These are phyloP conservation scores for Nemania serpens DNA, from an alignment of 2,329 filamentous ascomycete genomes.

Conservation along the genomic window DNA sequence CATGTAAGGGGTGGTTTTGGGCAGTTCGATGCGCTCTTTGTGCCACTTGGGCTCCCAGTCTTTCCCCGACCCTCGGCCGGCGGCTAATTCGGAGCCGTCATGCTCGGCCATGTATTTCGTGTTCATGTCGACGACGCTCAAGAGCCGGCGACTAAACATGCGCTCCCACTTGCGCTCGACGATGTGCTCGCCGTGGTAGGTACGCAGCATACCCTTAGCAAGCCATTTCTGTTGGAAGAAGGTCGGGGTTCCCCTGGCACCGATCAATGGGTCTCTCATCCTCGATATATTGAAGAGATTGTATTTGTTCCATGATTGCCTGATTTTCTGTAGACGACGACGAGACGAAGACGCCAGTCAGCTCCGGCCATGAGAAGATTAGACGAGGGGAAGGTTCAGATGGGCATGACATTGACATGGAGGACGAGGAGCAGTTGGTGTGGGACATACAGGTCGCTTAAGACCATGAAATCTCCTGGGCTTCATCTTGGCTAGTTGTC, in stretches of 20 bases:
- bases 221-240: constrained; percentile 99
- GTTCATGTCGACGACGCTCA: constrained; percentile 85
- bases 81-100: constrained; percentile 83
- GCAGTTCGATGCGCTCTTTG: neutral
- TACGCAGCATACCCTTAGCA: constrained; percentile 81
- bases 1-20: constrained; percentile 80
- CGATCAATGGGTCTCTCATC: constrained; percentile 50
- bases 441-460: constrained; percentile 62
- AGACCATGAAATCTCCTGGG: constrained; percentile 70
- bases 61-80: constrained; percentile 79
- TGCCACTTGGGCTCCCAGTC: constrained; percentile 40
- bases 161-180: constrained; percentile 91
- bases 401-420: neutral
- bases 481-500: constrained; percentile 50
- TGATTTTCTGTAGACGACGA: constrained; percentile 71
- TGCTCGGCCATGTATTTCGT: constrained; percentile 75
- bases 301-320: constrained; percentile 97
- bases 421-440: too few relatives aligned
- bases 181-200: constrained; percentile 94
- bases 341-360: constrained; percentile 3
- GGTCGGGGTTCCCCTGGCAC: constrained; percentile 55
- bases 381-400: neutral
- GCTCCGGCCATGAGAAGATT: constrained; percentile 9
- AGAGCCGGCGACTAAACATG: constrained; percentile 83
- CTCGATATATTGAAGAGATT: constrained; percentile 87